Conservation (phyloP, 2,329 filamentous ascomycete genomes). For the Septoria petroselini region DNA sequence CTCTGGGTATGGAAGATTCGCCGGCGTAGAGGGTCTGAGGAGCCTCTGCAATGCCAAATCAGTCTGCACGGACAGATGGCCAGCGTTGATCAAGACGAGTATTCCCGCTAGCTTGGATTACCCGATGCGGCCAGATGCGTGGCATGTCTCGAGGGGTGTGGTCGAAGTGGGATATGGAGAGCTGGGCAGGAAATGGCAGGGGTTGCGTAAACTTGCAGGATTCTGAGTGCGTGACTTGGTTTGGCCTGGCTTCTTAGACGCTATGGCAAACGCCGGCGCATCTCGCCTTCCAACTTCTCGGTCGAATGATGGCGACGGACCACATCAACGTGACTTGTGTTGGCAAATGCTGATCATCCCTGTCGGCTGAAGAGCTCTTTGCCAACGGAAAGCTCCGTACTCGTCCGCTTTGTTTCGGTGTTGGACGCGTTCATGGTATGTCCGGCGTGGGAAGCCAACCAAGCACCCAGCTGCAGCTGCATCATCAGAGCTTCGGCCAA, state of each 20-base stretch:
- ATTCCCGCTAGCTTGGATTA: slow-evolving; percentile 82
- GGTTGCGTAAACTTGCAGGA: slow-evolving; percentile 41
- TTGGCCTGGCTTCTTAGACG: not conserved
- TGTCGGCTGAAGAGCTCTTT: not conserved
- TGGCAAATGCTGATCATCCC: not conserved
- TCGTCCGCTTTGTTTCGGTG: too few relatives aligned
- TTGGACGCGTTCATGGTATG: not conserved
- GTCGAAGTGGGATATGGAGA: slow-evolving; percentile 51
- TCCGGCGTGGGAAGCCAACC: not conserved
- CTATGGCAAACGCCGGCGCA: not conserved
- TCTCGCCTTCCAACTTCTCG: not conserved
- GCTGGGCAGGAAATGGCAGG: slow-evolving; percentile 39
- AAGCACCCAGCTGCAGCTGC: slow-evolving; percentile 9
- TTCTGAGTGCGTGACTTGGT: slow-evolving; percentile 20
- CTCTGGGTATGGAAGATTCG: slow-evolving; percentile 87
- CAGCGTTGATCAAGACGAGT: slow-evolving; percentile 59
- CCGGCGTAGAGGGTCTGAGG: slow-evolving; percentile 80
- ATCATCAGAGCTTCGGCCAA: slow-evolving; percentile 17
- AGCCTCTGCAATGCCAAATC: slow-evolving; percentile 85
- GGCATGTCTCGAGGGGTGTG: slow-evolving; percentile 46
- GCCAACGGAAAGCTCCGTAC: too few relatives aligned
- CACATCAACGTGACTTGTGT: not conserved
- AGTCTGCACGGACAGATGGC: slow-evolving; percentile 72
- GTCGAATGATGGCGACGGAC: not conserved
- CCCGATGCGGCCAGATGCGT: slow-evolving; percentile 57